Evolutionary conservation across 441 rosid genomes (phyloP), one percentile per base, ranked within the genome.

Genomic region (Croton laevigatus): DNA sequence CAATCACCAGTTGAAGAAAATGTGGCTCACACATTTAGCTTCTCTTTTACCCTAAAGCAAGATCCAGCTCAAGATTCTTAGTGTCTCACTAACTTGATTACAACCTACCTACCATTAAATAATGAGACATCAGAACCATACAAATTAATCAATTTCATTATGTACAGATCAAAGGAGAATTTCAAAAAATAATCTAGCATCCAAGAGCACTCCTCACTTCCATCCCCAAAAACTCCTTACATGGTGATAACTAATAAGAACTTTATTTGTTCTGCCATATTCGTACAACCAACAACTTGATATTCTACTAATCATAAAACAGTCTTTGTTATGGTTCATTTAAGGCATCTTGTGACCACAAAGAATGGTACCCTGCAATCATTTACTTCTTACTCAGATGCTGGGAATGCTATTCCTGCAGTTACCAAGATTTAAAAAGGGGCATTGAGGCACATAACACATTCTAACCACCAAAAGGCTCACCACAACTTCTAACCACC

Each of bases 161-260:
- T 20, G 44, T 17, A 67, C 14, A 6, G 1, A 10, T 62, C 49
- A 62, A 12, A 3, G 42, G 8, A 42, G 51, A n/a, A 62, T 62
- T 62, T 54, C 19, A 67, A 42, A 67, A 16, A 55, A 42, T 14
- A 67, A 38, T 38, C 69, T 52, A 27, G 17, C 36, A 9, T 34
- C 32, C 16, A 23, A 22, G 36, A 54, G 36, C 4, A 32, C 32
- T 23, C 59, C 34, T 34, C 14, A 22, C 10, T 14, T 23, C 12
- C 14, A 61, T 32, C 63, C 44, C 20, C 12, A 59, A n/a, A 36
- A 16, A 11, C n/a, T 8, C 63, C 32, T 17, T 22, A 19, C 52
- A 13, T 5, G 19, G 14, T 63, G 38, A 10, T 27, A 27, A 27
- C 32, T 27, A 27, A 19, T 63, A 16, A 46, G 9, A 11, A 45